These are phyloP conservation scores for Botryotinia convoluta DNA, from an alignment of 2,329 filamentous ascomycete species.

Conservation along the genomic window DNA sequence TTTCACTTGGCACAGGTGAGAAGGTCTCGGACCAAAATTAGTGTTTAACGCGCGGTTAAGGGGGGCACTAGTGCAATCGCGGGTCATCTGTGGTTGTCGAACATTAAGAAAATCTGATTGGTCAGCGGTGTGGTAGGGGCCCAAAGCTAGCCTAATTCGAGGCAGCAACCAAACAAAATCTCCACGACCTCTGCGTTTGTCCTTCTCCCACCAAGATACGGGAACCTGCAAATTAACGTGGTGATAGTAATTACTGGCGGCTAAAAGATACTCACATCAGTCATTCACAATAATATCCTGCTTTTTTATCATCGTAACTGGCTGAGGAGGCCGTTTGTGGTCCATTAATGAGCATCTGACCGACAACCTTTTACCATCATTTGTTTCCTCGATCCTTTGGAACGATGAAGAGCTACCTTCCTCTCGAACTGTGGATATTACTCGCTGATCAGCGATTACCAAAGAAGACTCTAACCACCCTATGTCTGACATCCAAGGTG, in stretches of 20 bases:
- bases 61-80: not conserved
- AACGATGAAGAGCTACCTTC: not conserved
- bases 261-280: not conserved
- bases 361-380: not conserved
- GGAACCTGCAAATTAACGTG: not conserved
- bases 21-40: not conserved
- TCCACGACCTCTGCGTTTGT: not conserved
- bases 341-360: not conserved
- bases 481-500: conserved; percentile 8
- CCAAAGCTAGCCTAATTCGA: not conserved
- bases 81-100: not conserved
- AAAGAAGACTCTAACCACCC: not conserved
- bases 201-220: not conserved
- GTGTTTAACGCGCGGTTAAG: conserved; percentile 7
- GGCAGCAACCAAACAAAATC: not conserved
- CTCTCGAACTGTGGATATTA: not conserved
- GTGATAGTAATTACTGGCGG: not conserved
- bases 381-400: no score
- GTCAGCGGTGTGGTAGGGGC: not conserved
- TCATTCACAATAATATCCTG: not conserved
- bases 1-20: not conserved
- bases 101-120: not conserved
- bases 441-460: not conserved
- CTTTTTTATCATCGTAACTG: not conserved
- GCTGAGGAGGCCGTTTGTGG: not conserved